Evolutionary conservation across 805 yeast genomes (phyloP).

Genomic region (Cyberlindnera nakhonratchasimensis): DNA sequence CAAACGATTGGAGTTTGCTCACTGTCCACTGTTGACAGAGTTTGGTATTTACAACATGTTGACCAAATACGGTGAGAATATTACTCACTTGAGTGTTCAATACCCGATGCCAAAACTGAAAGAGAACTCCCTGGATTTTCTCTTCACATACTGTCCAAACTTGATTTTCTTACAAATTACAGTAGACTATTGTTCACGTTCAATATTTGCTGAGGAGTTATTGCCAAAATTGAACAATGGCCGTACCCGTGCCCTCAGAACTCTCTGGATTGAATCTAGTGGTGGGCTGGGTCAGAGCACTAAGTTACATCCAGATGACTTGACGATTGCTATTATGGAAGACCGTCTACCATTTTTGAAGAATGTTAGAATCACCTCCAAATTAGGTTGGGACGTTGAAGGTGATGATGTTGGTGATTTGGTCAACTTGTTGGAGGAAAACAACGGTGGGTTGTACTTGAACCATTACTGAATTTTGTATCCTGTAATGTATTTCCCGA

Average conservation of each 20-base stretch:
- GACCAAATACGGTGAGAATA: slow-evolving; percentile 58
- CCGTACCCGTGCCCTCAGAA: slow-evolving; percentile 48
- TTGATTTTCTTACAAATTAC: slow-evolving; percentile 60
- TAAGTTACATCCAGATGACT: slow-evolving; percentile 83
- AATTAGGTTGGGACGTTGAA: slow-evolving; percentile 80
- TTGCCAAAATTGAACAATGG: slow-evolving; percentile 24
- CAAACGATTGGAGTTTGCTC: slow-evolving; percentile 71
- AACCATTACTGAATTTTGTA: slow-evolving; percentile 32
- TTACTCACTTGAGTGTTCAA: slow-evolving; percentile 61
- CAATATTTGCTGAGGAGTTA: slow-evolving; percentile 47
- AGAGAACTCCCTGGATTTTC: slow-evolving; percentile 65
- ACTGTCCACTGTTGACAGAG: slow-evolving; percentile 77
- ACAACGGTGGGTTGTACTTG: slow-evolving; percentile 71
- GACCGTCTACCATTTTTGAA: slow-evolving; percentile 67
- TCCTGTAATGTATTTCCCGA: too few species aligned
- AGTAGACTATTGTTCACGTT: slow-evolving; percentile 68
- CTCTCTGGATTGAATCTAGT: slow-evolving; percentile 72
- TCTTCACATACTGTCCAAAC: slow-evolving; percentile 75
- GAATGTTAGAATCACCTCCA: slow-evolving; percentile 63
- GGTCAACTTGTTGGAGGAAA: slow-evolving; percentile 65
- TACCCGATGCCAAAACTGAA: slow-evolving; percentile 87
- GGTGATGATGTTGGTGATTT: slow-evolving; percentile 61
- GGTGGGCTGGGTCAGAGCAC: slow-evolving; percentile 83
- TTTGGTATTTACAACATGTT: slow-evolving; percentile 61
- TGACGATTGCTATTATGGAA: slow-evolving; percentile 80